Evolutionary conservation across 2,329 filamentous ascomycete species (phyloP).

Genomic region (Basipetospora chlamydospora): DNA sequence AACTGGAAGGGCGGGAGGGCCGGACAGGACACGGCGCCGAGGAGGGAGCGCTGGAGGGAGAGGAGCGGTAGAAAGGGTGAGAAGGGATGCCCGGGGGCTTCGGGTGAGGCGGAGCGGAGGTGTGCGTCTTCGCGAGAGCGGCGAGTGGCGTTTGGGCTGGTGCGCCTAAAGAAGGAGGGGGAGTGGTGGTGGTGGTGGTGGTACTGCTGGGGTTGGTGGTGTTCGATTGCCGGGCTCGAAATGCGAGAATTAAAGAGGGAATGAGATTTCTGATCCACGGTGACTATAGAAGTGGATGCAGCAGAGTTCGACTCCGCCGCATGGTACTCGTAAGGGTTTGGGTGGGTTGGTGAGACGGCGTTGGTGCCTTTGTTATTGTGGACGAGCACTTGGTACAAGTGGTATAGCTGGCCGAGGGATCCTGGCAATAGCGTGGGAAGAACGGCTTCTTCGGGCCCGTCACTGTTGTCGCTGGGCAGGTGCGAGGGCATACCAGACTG

Average conservation of each 20-base stretch:
- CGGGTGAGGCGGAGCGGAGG: slow-evolving; percentile 27
- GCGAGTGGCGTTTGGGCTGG: slow-evolving; percentile 13
- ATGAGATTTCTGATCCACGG: slow-evolving; percentile 4
- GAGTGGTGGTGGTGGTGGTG: slow-evolving; percentile 10
- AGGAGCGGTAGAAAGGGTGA: slow-evolving; percentile 18
- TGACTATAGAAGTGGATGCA: slow-evolving; percentile 24
- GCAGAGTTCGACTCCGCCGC: slow-evolving; percentile 44
- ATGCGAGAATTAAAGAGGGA: too few relatives aligned
- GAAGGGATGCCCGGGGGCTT: slow-evolving; percentile 13
- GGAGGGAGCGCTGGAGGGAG: slow-evolving; percentile 33
- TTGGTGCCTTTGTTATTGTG: not conserved
- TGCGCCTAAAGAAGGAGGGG: slow-evolving; percentile 9
- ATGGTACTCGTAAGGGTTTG: slow-evolving; percentile 20
- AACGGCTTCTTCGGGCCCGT: slow-evolving; percentile 3
- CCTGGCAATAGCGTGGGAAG: slow-evolving; percentile 1
- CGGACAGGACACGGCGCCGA: slow-evolving; percentile 40
- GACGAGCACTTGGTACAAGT: slow-evolving; percentile 1
- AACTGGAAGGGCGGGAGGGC: slow-evolving; percentile 45
- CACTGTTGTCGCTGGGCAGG: slow-evolving; percentile 5
- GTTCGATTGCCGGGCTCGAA: too few relatives aligned
- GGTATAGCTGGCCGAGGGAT: not conserved
- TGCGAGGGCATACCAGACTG: slow-evolving; percentile 3
- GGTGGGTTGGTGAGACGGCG: slow-evolving; percentile 1
- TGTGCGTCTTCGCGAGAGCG: slow-evolving; percentile 36
- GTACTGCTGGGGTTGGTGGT: slow-evolving; percentile 7